Base-by-base conservation (phyloP, 2,329 filamentous ascomycete genomes). In the Mycosphaerella sp. region DNA sequence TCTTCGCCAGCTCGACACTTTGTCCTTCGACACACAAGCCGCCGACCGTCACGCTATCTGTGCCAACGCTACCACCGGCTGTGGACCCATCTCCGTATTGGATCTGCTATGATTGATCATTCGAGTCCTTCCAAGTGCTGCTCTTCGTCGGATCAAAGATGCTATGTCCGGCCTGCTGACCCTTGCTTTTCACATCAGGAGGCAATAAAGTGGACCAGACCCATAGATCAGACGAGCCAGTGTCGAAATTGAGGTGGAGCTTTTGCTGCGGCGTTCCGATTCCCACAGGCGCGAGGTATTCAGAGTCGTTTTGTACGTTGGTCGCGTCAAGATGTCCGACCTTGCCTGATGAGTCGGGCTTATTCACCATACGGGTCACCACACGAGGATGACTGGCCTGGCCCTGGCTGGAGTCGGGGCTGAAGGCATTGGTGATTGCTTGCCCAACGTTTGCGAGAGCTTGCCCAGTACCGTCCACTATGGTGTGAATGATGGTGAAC, bases 181-280 rank as follows among this genome's bases (percentile, higher is more conserved):
- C 61, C 17, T 69, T 67, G 4, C 58, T 46, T 31, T 61, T 57
- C 55, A 64, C 62, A 40, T 53, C 51, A 21, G 57, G 53, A 14
- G 59, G 55, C 11, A 69, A 53, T 41, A 63, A 55, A 31, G 61
- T 65, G 4, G 64, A 65, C 59, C 60, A 67, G 32, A 70, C 59
- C 85, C 83, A 88, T 21, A 86, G 74, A 72, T 88, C 85, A 17
- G 83, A 78, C 9, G 82, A 86, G 17, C 84, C 84, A 39, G 84
- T 87, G 66, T 89, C 85, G 57, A 88, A 87, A 64, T 87, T 79
- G 11, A 87, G 68, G 59, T 76, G 77, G 50, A 73, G 53, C 9
- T 51, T 81, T 72, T 88, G 84, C 1, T 76, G 69, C 12, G 84
- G 84, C 1, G 79, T 84, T 29, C 86, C 86, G 56, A 89, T 83